Conservation (phyloP, 2,329 filamentous ascomycete species). For the Bipolaris victoriae region DNA sequence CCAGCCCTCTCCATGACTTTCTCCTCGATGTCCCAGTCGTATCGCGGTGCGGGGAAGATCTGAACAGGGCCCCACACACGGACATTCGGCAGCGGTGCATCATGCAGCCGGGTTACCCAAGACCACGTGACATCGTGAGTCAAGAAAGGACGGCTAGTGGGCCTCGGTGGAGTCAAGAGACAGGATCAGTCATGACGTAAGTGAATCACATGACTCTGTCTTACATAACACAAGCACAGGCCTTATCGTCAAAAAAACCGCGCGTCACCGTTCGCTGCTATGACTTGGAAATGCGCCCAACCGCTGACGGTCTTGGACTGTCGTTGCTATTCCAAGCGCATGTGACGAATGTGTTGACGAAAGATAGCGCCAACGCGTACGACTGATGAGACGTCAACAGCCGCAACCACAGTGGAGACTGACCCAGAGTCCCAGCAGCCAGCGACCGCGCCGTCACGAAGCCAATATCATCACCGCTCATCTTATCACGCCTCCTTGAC, state of each 20-base stretch:
- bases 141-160: background rate
- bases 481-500: background rate
- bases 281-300: background rate
- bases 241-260: background rate
- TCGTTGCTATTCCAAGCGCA: background rate
- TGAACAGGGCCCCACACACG: constrained; percentile 23
- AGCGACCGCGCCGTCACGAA: background rate
- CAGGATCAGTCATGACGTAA: constrained; percentile 6
- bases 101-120: constrained; percentile 5
- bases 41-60: constrained; percentile 24
- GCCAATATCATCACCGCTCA: constrained; percentile 6
- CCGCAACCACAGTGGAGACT: constrained; percentile 3
- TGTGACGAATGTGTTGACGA: constrained; percentile 9
- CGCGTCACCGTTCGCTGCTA: constrained; percentile 4
- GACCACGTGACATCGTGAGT: constrained; percentile 16
- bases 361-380: background rate
- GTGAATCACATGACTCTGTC: background rate
- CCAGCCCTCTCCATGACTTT: constrained; percentile 17
- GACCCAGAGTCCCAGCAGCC: background rate
- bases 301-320: background rate
- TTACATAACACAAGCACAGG: background rate
- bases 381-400: constrained; percentile 2
- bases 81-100: constrained; percentile 14
- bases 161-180: background rate
- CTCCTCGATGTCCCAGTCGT: constrained; percentile 3